Evolutionary conservation across 495 filamentous ascomycete genomes (phyloP).

Genomic region (Trichocladium antarcticum): DNA sequence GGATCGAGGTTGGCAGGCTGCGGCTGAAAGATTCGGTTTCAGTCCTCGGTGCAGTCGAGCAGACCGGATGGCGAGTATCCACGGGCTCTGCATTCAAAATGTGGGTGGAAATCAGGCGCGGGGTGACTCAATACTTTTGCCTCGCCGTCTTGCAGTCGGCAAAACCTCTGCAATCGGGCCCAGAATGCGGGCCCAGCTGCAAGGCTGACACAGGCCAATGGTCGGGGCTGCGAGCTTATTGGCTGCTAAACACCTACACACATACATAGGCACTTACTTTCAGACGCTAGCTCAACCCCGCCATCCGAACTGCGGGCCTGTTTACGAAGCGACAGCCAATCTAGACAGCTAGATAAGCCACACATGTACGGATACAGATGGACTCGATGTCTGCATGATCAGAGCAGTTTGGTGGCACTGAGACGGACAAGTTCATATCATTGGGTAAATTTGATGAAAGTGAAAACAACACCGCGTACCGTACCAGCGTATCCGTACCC

Average conservation of each 20-base stretch:
- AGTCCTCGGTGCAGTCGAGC: constrained; percentile 18
- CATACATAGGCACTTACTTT: too few species aligned
- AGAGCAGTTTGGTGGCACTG: too few species aligned
- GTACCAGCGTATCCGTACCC: too few species aligned
- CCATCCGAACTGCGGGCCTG: background rate
- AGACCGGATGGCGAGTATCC: constrained; percentile 21
- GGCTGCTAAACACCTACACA: background rate
- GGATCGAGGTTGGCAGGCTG: background rate
- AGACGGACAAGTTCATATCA: too few species aligned
- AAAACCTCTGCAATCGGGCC: constrained; percentile 13
- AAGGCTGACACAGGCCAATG: constrained; percentile 10
- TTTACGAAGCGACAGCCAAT: too few species aligned
- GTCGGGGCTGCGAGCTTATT: background rate
- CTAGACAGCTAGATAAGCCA: too few species aligned
- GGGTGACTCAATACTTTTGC: constrained; percentile 22
- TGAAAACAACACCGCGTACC: too few species aligned
- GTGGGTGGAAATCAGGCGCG: constrained; percentile 18
- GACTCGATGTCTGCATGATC: too few species aligned
- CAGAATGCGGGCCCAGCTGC: constrained; percentile 8
- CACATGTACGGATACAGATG: too few species aligned
- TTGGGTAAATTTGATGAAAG: too few species aligned
- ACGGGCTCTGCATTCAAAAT: constrained; percentile 19
- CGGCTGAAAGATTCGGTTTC: background rate
- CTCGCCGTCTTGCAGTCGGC: constrained; percentile 13
- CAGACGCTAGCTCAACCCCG: too few species aligned